Conservation (phyloP, 2,329 filamentous ascomycete species). For the Blumeria graminis region DNA sequence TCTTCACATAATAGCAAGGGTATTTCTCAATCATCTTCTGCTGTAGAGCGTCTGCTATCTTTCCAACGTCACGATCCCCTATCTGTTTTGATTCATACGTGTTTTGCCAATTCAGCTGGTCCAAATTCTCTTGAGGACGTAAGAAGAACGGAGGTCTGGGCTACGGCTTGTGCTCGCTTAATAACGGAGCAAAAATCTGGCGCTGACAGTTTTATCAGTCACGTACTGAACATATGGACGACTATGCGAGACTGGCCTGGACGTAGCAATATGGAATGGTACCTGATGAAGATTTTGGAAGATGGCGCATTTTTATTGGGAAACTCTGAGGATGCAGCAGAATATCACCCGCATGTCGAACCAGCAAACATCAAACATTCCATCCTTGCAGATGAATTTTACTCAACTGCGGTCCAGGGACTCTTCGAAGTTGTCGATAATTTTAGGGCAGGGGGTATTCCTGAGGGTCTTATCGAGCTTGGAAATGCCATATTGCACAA, state of each 20-base stretch:
- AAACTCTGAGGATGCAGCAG: slow-evolving; percentile 55
- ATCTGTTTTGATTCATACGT: slow-evolving; percentile 64
- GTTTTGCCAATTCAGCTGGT: slow-evolving; percentile 67
- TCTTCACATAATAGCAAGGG: slow-evolving; percentile 23
- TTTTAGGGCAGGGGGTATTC: slow-evolving; percentile 62
- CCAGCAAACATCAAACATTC: slow-evolving; percentile 57
- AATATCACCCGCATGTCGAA: slow-evolving; percentile 45
- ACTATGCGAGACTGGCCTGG: slow-evolving; percentile 75
- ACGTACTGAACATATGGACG: slow-evolving; percentile 71
- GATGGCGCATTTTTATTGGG: slow-evolving; percentile 81
- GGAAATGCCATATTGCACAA: slow-evolving; percentile 64
- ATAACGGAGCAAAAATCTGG: slow-evolving; percentile 54
- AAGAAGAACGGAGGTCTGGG: slow-evolving; percentile 66
- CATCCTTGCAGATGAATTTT: slow-evolving; percentile 68
- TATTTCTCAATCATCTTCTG: slow-evolving; percentile 26
- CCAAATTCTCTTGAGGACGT: slow-evolving; percentile 62
- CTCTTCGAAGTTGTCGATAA: slow-evolving; percentile 75
- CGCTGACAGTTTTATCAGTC: slow-evolving; percentile 58
- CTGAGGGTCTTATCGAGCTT: slow-evolving; percentile 61
- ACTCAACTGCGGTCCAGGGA: slow-evolving; percentile 53
- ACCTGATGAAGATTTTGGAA: slow-evolving; percentile 82
- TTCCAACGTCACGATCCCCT: slow-evolving; percentile 78
- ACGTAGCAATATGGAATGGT: slow-evolving; percentile 74
- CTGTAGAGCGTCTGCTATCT: slow-evolving; percentile 63
- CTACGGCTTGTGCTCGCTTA: slow-evolving; percentile 60